A percentile compares a stretch with the other conserved stretches of the same genome.
Evolutionary conservation across 2,329 filamentous ascomycete species (phyloP).

Genomic region (Curvularia hawaiiensis): DNA sequence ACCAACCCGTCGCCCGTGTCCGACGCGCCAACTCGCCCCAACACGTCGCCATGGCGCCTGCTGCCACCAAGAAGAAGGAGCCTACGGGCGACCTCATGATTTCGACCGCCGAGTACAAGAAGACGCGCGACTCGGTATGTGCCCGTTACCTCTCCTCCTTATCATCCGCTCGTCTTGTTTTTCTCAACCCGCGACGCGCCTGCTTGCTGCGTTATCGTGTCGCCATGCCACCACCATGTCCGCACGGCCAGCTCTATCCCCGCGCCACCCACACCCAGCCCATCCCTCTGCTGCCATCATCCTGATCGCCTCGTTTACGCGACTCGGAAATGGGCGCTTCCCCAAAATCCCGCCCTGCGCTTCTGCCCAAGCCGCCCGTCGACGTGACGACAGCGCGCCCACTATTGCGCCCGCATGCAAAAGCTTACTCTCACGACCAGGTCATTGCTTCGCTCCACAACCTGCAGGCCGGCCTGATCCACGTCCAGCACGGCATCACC

Average conservation of each 20-base stretch:
- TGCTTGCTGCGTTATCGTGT: conserved; percentile 17
- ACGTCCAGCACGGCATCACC: conserved; percentile 65
- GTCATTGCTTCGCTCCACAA: conserved; percentile 78
- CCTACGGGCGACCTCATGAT: conserved; percentile 50
- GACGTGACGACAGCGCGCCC: conserved; percentile 15
- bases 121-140: conserved; percentile 82
- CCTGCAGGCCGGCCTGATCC: conserved; percentile 64
- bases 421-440: conserved; percentile 51
- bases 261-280: conserved; percentile 11
- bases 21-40: conserved; percentile 11
- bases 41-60: conserved; percentile 31
- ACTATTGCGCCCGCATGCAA: conserved; percentile 1
- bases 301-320: conserved; percentile 33
- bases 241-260: conserved; percentile 11
- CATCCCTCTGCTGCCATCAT: conserved; percentile 4
- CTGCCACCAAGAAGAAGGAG: conserved; percentile 36
- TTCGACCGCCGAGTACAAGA: conserved; percentile 76
- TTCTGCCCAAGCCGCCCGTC: conserved; percentile 9
- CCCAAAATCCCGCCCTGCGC: conserved; percentile 10
- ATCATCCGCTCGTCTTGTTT: conserved; percentile 2
- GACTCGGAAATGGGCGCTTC: conserved; percentile 22
- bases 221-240: conserved; percentile 8
- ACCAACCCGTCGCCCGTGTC: conserved; percentile 1
- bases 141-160: neutral
- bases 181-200: conserved; percentile 23